phyloP scores from a whole-genome alignment of 1,139 yeast genomes.

The Spathaspora jeffriesii region DNA sequence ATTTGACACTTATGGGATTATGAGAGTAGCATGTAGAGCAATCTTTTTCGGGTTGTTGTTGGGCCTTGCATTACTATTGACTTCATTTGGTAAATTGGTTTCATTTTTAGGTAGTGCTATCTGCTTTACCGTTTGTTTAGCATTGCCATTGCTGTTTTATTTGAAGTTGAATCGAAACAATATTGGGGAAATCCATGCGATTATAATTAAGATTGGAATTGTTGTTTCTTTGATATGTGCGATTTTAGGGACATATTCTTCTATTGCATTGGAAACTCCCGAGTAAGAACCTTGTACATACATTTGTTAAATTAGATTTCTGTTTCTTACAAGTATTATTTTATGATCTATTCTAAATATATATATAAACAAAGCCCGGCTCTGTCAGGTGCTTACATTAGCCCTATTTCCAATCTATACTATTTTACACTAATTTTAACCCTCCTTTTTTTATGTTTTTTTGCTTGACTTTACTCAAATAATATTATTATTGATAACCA shows the following conservation, averaged over 20 bases:
- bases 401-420: neutral
- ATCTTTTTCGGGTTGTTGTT: slow-evolving; percentile 30
- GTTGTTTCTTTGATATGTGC: slow-evolving; percentile 47
- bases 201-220: slow-evolving; percentile 47
- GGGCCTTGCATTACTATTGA: slow-evolving; percentile 58
- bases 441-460: neutral
- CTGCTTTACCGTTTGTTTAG: slow-evolving; percentile 78
- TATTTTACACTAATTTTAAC: neutral
- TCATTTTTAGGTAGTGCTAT: slow-evolving; percentile 83
- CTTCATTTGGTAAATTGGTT: slow-evolving; percentile 80
- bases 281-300: slow-evolving; percentile 3
- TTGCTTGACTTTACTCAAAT: neutral
- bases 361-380: slow-evolving; percentile 8
- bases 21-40: slow-evolving; percentile 30
- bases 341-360: slow-evolving; percentile 1
- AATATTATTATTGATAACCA: neutral
- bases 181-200: slow-evolving; percentile 35
- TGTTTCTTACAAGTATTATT: slow-evolving; percentile 3
- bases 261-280: slow-evolving; percentile 11
- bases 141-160: slow-evolving; percentile 76
- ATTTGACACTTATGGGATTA: slow-evolving; percentile 15
- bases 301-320: neutral
- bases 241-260: slow-evolving; percentile 43
- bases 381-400: slow-evolving; percentile 2
- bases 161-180: slow-evolving; percentile 53